These are phyloP conservation scores for Boletus huronensis DNA, from an alignment of 768 basidiomycete genomes.

Conservation along the genomic window DNA sequence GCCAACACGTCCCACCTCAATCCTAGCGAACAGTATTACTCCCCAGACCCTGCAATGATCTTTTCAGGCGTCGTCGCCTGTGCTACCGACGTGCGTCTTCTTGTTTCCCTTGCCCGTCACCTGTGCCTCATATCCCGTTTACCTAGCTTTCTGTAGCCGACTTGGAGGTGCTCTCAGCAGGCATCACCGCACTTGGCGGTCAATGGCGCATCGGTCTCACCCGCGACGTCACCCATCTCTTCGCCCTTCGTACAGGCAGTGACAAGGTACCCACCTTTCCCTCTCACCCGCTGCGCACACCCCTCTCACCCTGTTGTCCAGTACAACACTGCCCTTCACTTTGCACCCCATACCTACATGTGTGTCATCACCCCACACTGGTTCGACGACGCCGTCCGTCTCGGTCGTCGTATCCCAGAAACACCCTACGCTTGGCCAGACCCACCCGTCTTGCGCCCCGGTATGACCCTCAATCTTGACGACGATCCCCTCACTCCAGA, in stretches of 20 bases:
- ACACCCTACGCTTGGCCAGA: constrained; percentile 71
- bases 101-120: not conserved
- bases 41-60: constrained; percentile 70
- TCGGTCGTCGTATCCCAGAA: constrained; percentile 53
- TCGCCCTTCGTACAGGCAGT: constrained; percentile 51
- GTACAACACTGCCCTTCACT: constrained; percentile 52
- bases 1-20: not conserved
- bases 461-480: constrained; percentile 12
- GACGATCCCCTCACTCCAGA: constrained; percentile 17
- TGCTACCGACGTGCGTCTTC: constrained; percentile 55
- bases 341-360: constrained; percentile 54
- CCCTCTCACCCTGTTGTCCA: constrained; percentile 10
- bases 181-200: constrained; percentile 74
- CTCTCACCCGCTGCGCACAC: not conserved
- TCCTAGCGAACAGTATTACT: constrained; percentile 57
- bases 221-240: constrained; percentile 84
- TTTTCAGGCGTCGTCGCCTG: constrained; percentile 83
- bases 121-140: not conserved
- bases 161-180: constrained; percentile 67
- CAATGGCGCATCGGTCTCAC: constrained; percentile 77
- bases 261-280: constrained; percentile 33
- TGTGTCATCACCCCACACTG: constrained; percentile 84
- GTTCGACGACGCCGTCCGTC: constrained; percentile 77
- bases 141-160: constrained; percentile 58
- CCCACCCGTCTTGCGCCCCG: constrained; percentile 45